A percentile compares a stretch with the other conserved stretches of the same genome.
Conservation (phyloP, 768 basidiomycete species). For the Tephrocybe sp. region DNA sequence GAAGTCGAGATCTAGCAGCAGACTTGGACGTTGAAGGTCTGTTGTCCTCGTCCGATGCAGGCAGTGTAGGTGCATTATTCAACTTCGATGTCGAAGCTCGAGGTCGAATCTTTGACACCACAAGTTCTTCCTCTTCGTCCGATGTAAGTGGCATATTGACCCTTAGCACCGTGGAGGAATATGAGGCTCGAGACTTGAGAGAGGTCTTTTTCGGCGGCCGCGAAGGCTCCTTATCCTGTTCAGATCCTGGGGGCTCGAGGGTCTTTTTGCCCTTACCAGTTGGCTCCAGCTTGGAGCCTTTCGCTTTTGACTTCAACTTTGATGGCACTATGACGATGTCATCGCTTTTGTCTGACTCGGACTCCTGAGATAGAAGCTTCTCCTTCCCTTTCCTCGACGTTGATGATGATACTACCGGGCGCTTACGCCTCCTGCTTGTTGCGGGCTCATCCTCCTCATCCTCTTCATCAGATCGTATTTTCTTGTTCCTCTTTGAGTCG, state of each 20-base stretch:
- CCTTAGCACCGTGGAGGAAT: neutral
- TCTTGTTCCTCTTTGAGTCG: constrained; percentile 10
- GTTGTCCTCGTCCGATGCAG: constrained; percentile 10
- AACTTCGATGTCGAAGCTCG: constrained; percentile 1
- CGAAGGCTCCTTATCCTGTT: constrained; percentile 9
- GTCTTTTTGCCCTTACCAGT: constrained; percentile 8
- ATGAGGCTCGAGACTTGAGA: neutral
- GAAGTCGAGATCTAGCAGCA: neutral
- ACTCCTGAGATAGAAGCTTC: constrained; percentile 7
- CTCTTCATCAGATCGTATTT: constrained; percentile 2
- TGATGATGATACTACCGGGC: neutral
- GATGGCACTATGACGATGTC: constrained; percentile 8
- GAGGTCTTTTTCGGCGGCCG: constrained; percentile 1
- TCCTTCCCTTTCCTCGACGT: constrained; percentile 17
- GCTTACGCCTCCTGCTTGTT: constrained; percentile 3
- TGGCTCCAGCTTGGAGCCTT: constrained; percentile 12
- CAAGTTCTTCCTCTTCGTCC: constrained; percentile 4
- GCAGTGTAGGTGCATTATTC: neutral
- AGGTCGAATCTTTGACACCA: neutral
- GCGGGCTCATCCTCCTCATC: constrained; percentile 10
- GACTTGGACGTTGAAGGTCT: neutral
- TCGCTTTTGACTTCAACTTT: constrained; percentile 14
- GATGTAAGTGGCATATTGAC: neutral
- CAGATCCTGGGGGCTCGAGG: constrained; percentile 4
- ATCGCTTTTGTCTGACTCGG: constrained; percentile 20